phyloP scores from a whole-genome alignment of 208 protist species.

The Herpetomonas samuelpessoai region DNA sequence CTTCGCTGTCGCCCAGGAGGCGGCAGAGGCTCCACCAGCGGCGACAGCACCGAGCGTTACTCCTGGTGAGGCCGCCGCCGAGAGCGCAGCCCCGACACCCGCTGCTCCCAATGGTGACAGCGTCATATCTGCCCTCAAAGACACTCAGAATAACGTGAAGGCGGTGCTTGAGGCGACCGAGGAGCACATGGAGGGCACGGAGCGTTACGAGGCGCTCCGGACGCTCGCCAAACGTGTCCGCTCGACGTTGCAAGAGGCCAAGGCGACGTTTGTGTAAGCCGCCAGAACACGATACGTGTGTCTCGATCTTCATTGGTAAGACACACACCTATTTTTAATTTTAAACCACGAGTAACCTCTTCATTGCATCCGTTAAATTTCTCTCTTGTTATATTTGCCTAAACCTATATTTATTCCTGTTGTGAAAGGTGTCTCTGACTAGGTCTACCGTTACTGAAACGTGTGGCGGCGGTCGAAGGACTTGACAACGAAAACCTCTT shows the following conservation, averaged over 20 bases:
- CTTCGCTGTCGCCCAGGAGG: slow-evolving; percentile 24
- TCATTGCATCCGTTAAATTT: too few relatives aligned
- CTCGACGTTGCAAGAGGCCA: slow-evolving; percentile 40
- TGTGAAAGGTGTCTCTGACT: too few relatives aligned
- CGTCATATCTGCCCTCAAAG: slow-evolving; percentile 40
- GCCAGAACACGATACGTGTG: background rate
- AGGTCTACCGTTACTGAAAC: too few relatives aligned
- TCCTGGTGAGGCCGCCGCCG: background rate
- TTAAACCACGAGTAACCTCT: too few relatives aligned
- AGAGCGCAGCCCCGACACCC: background rate
- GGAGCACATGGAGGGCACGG: slow-evolving; percentile 67
- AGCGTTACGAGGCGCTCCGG: slow-evolving; percentile 42
- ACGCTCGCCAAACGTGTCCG: slow-evolving; percentile 36
- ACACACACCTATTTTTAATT: too few relatives aligned
- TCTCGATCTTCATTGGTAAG: background rate
- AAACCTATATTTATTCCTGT: too few relatives aligned
- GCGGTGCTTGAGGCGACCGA: slow-evolving; percentile 57
- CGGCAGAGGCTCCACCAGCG: slow-evolving; percentile 5
- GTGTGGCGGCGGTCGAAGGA: too few relatives aligned
- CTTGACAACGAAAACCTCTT: too few relatives aligned
- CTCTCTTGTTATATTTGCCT: too few relatives aligned
- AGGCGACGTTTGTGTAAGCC: slow-evolving; percentile 25
- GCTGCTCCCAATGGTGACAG: slow-evolving; percentile 24
- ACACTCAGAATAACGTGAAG: slow-evolving; percentile 60
- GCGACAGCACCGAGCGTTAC: background rate